Evolutionary conservation across 2,329 filamentous ascomycete species (phyloP).

Genomic region (Neofusicoccum sp.): DNA sequence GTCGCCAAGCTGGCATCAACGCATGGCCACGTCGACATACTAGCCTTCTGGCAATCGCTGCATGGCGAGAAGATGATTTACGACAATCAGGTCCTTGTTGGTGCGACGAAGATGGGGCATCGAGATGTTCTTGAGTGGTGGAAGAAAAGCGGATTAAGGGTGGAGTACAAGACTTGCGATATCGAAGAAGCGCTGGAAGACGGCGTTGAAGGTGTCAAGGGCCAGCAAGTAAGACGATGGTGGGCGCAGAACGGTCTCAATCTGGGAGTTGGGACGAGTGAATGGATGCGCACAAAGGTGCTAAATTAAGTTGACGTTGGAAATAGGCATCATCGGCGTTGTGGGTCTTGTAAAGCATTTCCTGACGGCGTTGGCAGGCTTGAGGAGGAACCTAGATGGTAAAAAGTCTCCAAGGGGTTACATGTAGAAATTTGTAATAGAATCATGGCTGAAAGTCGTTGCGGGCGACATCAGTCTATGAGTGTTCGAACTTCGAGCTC

Average conservation of each 20-base stretch:
- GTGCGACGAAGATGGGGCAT: slow-evolving; percentile 83
- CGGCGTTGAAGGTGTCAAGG: slow-evolving; percentile 66
- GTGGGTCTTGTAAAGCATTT: neutral
- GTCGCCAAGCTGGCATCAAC: slow-evolving; percentile 82
- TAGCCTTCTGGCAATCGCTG: slow-evolving; percentile 77
- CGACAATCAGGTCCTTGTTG: slow-evolving; percentile 78
- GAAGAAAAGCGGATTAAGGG: slow-evolving; percentile 71
- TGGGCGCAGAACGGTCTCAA: slow-evolving; percentile 85
- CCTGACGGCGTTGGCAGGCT: neutral
- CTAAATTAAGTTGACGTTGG: slow-evolving; percentile 38
- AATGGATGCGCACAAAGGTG: slow-evolving; percentile 83
- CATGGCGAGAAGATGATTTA: slow-evolving; percentile 77
- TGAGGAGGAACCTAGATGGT: neutral
- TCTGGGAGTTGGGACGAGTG: slow-evolving; percentile 75
- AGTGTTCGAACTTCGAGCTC: neutral
- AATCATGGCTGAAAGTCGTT: neutral
- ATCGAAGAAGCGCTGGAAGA: slow-evolving; percentile 94
- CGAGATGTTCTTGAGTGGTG: slow-evolving; percentile 89
- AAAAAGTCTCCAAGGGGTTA: neutral
- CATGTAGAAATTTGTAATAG: neutral
- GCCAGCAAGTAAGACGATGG: slow-evolving; percentile 75
- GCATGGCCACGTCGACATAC: slow-evolving; percentile 78
- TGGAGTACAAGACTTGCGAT: slow-evolving; percentile 93
- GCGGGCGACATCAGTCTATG: neutral
- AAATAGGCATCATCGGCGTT: neutral